phyloP scores from a whole-genome alignment of 1,284 basidiomycete species.

The Neotropicomus parvogracilis region DNA sequence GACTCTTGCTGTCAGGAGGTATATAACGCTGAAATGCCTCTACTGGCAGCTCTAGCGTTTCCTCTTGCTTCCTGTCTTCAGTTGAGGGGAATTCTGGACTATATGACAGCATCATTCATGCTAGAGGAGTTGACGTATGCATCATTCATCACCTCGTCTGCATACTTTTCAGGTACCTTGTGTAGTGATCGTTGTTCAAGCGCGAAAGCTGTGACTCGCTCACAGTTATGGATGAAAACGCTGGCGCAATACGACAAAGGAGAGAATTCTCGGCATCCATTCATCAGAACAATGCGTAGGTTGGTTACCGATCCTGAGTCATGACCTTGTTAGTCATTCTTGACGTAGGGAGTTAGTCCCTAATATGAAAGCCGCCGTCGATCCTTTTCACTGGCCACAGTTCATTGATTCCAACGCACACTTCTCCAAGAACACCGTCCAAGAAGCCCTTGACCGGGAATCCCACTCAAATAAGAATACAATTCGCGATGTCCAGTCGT shows the following conservation, averaged over 20 bases:
- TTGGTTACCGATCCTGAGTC: conserved; percentile 9
- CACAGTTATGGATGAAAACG: conserved; percentile 26
- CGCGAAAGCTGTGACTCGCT: conserved; percentile 9
- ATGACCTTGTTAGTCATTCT: neutral
- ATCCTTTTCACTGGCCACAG: conserved; percentile 31
- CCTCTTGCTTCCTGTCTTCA: conserved; percentile 24
- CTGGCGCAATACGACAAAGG: conserved; percentile 18
- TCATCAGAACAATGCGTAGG: conserved; percentile 24
- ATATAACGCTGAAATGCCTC: conserved; percentile 30
- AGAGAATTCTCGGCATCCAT: conserved; percentile 17
- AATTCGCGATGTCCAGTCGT: conserved; percentile 22
- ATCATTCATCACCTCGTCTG: neutral
- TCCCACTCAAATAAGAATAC: conserved; percentile 13
- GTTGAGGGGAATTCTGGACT: conserved; percentile 27
- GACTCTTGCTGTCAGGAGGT: conserved; percentile 22
- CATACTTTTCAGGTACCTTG: neutral
- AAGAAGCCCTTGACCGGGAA: conserved; percentile 29
- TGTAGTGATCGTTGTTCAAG: conserved; percentile 27
- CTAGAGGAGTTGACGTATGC: conserved; percentile 32
- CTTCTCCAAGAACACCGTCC: conserved; percentile 22
- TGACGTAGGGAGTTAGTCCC: conserved; percentile 24
- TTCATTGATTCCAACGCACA: conserved; percentile 23
- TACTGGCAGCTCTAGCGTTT: conserved; percentile 27
- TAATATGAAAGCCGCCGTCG: conserved; percentile 22
- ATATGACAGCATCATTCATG: conserved; percentile 34